Conservation (phyloP, 2,329 filamentous ascomycete genomes). For the Fusarium pseudograminearum region DNA sequence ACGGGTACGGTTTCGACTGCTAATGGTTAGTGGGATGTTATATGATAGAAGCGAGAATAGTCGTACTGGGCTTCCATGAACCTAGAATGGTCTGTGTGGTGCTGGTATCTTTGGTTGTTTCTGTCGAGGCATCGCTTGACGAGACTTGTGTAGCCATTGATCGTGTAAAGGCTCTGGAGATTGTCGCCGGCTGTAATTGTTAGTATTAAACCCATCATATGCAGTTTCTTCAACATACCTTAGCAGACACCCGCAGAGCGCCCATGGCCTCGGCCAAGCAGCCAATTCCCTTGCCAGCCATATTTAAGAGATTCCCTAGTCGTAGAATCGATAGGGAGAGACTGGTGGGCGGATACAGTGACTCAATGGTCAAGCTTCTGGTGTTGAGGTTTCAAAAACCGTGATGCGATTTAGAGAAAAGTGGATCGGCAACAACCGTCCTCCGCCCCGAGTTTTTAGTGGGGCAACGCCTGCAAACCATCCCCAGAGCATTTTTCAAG, state of each 20-base stretch:
- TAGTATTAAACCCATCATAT: constrained; percentile 14
- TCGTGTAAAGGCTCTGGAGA: constrained; percentile 60
- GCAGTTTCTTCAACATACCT: constrained; percentile 48
- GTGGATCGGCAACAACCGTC: constrained; percentile 47
- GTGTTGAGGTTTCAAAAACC: constrained; percentile 45
- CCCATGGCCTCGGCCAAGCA: constrained; percentile 66
- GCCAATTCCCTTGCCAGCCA: constrained; percentile 64
- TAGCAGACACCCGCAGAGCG: constrained; percentile 61
- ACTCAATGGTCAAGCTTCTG: constrained; percentile 4
- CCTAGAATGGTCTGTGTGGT: constrained; percentile 53
- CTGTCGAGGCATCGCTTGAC: constrained; percentile 51
- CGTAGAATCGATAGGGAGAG: constrained; percentile 5
- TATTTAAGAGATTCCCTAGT: constrained; percentile 22
- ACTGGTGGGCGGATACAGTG: constrained; percentile 20
- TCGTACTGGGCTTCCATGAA: constrained; percentile 61
- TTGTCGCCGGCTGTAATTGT: constrained; percentile 50
- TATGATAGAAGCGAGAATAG: background rate
- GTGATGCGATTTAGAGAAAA: constrained; percentile 42
- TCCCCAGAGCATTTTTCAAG: constrained; percentile 50
- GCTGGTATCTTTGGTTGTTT: constrained; percentile 40
- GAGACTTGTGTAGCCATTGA: constrained; percentile 68
- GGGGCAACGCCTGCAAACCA: constrained; percentile 39
- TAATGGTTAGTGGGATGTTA: constrained; percentile 21
- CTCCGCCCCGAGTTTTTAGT: constrained; percentile 48
- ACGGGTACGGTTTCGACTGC: constrained; percentile 76